Percentiles rank a stretch among this genome's conserved stretches.
Evolutionary conservation across 2,329 filamentous ascomycete genomes (phyloP).

Genomic region (Aspergillus quadrilineatus): DNA sequence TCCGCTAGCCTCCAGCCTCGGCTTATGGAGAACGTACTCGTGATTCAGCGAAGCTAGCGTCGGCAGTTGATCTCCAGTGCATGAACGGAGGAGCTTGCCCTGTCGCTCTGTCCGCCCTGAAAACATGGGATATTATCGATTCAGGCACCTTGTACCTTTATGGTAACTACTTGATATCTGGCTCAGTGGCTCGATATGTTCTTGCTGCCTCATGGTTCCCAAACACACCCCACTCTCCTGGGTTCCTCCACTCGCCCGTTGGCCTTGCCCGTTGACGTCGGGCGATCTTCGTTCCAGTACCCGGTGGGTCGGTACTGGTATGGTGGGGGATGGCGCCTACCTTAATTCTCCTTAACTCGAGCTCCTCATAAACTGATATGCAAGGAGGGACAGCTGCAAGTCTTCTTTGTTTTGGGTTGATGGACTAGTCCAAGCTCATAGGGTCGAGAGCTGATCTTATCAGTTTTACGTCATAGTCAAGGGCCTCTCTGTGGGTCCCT

Average conservation of each 20-base stretch:
- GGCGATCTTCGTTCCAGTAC: slow-evolving; percentile 18
- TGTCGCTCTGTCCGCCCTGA: background rate
- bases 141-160: background rate
- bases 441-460: background rate
- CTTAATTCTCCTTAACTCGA: slow-evolving; percentile 23
- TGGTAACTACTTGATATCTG: background rate
- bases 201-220: background rate
- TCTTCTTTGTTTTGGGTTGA: background rate
- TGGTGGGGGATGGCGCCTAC: slow-evolving; percentile 24
- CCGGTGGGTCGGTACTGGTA: slow-evolving; percentile 20
- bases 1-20: background rate
- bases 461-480: background rate
- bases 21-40: background rate
- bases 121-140: too few relatives aligned
- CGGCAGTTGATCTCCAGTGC: slow-evolving; percentile 1
- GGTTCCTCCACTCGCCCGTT: slow-evolving; percentile 4
- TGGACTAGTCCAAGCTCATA: background rate
- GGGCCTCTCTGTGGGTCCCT: too few relatives aligned
- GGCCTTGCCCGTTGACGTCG: background rate
- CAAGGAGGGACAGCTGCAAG: slow-evolving; percentile 13
- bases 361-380: slow-evolving; percentile 10
- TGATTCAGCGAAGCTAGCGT: slow-evolving; percentile 5
- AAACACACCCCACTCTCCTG: background rate
- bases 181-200: background rate
- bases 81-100: background rate